Percentiles rank a stretch among this genome's conserved stretches.
Conservation (phyloP, 306 rosid species). For the Casuarina cunninghamiana region DNA sequence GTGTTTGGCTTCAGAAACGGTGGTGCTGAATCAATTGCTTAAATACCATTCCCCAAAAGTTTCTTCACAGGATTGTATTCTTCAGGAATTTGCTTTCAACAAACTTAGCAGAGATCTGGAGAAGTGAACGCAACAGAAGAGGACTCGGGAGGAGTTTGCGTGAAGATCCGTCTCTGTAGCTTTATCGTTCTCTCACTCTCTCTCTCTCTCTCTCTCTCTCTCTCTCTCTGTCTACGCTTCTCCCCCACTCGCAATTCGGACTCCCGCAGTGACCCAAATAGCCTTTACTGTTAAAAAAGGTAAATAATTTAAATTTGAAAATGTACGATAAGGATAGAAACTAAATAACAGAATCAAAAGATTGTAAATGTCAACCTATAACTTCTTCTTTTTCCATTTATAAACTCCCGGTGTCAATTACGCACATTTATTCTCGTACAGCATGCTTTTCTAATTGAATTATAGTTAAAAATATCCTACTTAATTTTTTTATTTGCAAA, state of each 20-base stretch:
- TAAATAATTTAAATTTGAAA: too few species aligned
- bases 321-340: too few species aligned
- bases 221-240: background rate
- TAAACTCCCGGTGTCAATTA: too few species aligned
- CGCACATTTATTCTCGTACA: too few species aligned
- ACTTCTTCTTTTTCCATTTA: too few species aligned
- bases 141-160: conserved; percentile 11
- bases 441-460: too few species aligned
- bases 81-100: background rate
- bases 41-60: background rate
- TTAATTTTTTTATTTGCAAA: too few species aligned
- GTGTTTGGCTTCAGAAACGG: background rate
- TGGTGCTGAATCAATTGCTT: conserved; percentile 1
- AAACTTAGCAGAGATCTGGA: conserved; percentile 31
- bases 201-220: background rate
- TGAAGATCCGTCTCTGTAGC: conserved; percentile 17
- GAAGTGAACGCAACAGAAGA: background rate
- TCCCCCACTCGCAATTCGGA: background rate
- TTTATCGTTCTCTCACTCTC: conserved; percentile 19
- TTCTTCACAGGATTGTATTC: too few species aligned
- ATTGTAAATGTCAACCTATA: too few species aligned
- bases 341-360: too few species aligned
- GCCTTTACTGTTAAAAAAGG: background rate
- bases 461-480: too few species aligned
- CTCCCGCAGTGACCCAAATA: too few species aligned